Percentiles rank a stretch among this genome's conserved stretches.
phyloP scores from a whole-genome alignment of 106 monocot genomes.

The Alisma plantagoaquatica region DNA sequence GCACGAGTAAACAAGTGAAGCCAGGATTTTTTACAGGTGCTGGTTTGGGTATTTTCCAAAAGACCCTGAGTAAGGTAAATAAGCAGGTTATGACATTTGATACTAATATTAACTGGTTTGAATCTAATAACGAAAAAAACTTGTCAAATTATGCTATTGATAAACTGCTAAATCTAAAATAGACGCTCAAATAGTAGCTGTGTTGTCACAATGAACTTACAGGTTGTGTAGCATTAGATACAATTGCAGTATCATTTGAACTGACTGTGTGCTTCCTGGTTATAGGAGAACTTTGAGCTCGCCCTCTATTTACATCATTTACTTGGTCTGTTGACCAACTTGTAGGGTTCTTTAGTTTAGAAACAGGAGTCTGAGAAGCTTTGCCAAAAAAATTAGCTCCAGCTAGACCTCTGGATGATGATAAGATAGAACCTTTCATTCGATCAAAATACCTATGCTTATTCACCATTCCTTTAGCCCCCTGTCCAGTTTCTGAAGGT shows the following conservation, averaged over 20 bases:
- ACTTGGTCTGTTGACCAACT: slow-evolving; percentile 17
- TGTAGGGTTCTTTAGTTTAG: slow-evolving; percentile 36
- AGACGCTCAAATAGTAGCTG: too few species aligned
- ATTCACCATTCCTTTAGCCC: slow-evolving; percentile 13
- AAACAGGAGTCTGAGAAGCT: slow-evolving; percentile 29
- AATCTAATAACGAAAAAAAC: too few species aligned
- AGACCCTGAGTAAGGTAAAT: slow-evolving; percentile 18
- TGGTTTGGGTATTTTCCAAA: slow-evolving; percentile 1
- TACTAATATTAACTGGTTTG: too few species aligned
- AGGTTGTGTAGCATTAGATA: slow-evolving; percentile 18
- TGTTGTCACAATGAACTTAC: slow-evolving; percentile 37
- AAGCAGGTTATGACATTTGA: too few species aligned
- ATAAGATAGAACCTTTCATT: slow-evolving; percentile 48
- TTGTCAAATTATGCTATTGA: background rate
- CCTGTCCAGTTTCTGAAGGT: slow-evolving; percentile 15
- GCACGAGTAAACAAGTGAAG: slow-evolving; percentile 79
- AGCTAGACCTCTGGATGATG: slow-evolving; percentile 52
- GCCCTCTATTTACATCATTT: slow-evolving; percentile 24
- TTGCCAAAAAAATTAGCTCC: slow-evolving; percentile 60
- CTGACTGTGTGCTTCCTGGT: slow-evolving; percentile 25
- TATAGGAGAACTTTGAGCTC: slow-evolving; percentile 17
- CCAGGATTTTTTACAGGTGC: slow-evolving; percentile 68
- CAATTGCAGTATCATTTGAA: slow-evolving; percentile 41
- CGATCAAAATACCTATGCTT: slow-evolving; percentile 64
- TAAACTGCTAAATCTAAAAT: background rate